These are phyloP conservation scores for Acarospora socialis DNA, from an alignment of 2,329 filamentous ascomycete species.

Conservation along the genomic window DNA sequence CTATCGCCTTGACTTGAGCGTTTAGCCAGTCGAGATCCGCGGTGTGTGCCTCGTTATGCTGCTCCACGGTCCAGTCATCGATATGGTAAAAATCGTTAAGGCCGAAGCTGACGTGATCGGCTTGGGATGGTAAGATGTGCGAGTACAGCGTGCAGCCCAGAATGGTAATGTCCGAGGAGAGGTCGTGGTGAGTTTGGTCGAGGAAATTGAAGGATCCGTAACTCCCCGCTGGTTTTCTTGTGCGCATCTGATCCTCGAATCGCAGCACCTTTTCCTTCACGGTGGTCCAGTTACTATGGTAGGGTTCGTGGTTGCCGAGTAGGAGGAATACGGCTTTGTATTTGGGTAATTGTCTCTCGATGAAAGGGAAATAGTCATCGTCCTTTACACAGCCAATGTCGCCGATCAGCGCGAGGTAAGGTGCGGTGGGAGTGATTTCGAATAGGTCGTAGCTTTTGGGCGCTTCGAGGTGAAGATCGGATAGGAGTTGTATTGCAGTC, in stretches of 20 bases:
- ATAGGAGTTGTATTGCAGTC: constrained; percentile 42
- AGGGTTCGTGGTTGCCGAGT: constrained; percentile 1
- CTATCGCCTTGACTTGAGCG: constrained; percentile 21
- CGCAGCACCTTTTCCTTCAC: background rate
- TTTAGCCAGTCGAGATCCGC: constrained; percentile 27
- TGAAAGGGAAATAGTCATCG: background rate
- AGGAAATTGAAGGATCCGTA: constrained; percentile 14
- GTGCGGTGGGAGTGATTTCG: constrained; percentile 31
- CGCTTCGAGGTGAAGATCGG: constrained; percentile 43
- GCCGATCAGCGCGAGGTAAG: background rate
- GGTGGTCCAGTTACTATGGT: background rate
- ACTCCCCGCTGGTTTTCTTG: constrained; percentile 9
- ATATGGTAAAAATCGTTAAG: constrained; percentile 41
- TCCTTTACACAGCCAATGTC: background rate
- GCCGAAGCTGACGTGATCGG: constrained; percentile 26
- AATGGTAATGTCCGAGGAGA: constrained; percentile 19
- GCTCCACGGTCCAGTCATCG: constrained; percentile 22
- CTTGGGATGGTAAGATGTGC: constrained; percentile 25
- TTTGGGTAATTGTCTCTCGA: background rate
- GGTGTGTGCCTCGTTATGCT: constrained; percentile 20
- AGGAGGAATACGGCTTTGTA: background rate
- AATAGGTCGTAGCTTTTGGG: constrained; percentile 37
- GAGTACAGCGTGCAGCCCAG: constrained; percentile 40
- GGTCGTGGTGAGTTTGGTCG: background rate
- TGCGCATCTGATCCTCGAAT: background rate